phyloP scores from a whole-genome alignment of 805 yeast species.

The Starmerella ratchasimensis region DNA sequence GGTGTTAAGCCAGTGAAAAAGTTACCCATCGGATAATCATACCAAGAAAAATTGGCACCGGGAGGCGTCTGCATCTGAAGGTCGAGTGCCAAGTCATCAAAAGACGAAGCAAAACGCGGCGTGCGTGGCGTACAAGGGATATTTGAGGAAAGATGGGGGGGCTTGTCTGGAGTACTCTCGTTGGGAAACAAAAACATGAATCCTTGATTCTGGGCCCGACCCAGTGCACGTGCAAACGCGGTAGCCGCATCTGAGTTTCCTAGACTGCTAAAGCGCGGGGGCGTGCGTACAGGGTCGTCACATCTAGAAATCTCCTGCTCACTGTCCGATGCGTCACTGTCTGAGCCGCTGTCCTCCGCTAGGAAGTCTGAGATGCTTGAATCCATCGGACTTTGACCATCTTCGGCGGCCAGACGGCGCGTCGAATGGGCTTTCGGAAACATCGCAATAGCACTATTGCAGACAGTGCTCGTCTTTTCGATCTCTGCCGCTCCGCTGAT shows the following conservation, averaged over 20 bases:
- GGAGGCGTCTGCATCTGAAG: conserved; percentile 17
- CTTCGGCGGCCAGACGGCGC: no score
- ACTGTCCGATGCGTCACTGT: conserved; percentile 7
- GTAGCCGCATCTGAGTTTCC: conserved; percentile 17
- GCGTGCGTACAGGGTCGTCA: conserved; percentile 6
- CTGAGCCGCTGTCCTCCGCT: conserved; percentile 4
- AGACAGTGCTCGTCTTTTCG: no score
- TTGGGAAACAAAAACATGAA: conserved; percentile 16
- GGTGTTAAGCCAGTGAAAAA: conserved; percentile 18
- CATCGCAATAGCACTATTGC: no score
- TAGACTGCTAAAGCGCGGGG: conserved; percentile 15
- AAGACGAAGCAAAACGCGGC: conserved; percentile 5
- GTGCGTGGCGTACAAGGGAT: conserved; percentile 11
- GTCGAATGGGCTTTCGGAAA: no score
- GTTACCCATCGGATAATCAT: conserved; percentile 4
- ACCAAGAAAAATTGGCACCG: conserved; percentile 8
- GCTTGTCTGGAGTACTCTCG: conserved; percentile 11
- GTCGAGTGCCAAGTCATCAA: conserved; percentile 5
- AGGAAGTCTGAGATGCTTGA: background rate
- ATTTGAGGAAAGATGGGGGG: conserved; percentile 6
- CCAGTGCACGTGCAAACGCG: conserved; percentile 17
- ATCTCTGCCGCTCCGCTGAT: conserved; percentile 7
- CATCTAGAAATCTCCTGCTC: background rate
- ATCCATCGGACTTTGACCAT: background rate
- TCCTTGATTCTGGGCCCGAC: conserved; percentile 13